Base-by-base conservation (phyloP, 1,284 basidiomycete genomes). In the Cerrena zonata region DNA sequence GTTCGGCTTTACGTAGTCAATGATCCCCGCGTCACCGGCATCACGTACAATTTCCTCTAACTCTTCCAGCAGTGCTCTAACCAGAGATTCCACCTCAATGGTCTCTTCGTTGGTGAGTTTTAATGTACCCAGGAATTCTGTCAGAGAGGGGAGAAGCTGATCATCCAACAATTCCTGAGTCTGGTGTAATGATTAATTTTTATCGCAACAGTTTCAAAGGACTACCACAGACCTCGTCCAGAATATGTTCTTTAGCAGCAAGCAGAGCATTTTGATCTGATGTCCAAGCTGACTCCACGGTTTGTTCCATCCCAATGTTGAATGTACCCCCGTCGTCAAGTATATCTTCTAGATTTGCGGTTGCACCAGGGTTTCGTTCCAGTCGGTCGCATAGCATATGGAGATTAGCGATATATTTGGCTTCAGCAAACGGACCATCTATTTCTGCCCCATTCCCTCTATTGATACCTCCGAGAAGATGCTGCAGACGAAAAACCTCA, bases 31-130 rank as follows among this genome's bases (percentile, higher is more conserved):
- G 19, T 36, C 43, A 19, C 56, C 55, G 2, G 58, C 54, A n/a
- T 61, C 59, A 49, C 61, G 60, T 25, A 52, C 56, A n/a, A 60
- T 49, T 36, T 64, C 63, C 45, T 63, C 63, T 4, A 66, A 55
- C 47, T 66, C 64, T 38, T 64, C 63, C 7, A 63, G 55, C 19
- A 66, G 54, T 0, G 59, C 60, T 36, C 54, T 59, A 45, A 63
- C 41, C 22, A 61, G 34, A 1, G 58, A 58, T 42, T 65, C 64
- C 1, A 56, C 41, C 36, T 64, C 62, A 4, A 49, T 25, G n/a
- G 21, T 52, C 2, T 36, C 5, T 1, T 37, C 10, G 15, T 21
- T 21, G 40, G 46, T 11, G n/a, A n/a, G n/a, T n/a, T n/a, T n/a
- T n/a, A n/a, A n/a, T 43, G 49, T 11, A 47, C 30, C 10, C 51